A percentile compares a stretch with the other conserved stretches of the same genome.
Evolutionary conservation across 768 basidiomycete species (phyloP).

Genomic region (Pleurotus tuber-regium): DNA sequence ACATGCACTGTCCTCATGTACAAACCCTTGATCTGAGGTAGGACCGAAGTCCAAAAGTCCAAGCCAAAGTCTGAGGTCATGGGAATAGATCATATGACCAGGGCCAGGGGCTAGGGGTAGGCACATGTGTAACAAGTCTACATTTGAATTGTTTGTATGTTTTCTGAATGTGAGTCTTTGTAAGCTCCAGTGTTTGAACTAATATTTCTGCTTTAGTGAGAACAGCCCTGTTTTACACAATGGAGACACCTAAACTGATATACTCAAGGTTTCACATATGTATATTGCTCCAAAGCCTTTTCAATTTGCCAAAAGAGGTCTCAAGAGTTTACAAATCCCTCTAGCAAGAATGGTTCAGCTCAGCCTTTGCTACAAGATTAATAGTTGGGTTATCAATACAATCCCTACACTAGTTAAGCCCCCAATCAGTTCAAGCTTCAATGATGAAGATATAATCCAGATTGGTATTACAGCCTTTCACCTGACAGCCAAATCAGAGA

Average conservation of each 20-base stretch:
- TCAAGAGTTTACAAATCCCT: neutral
- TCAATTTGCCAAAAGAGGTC: neutral
- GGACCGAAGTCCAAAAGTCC: too few relatives aligned
- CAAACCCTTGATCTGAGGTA: too few relatives aligned
- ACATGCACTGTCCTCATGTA: too few relatives aligned
- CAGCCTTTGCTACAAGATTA: neutral
- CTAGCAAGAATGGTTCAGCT: neutral
- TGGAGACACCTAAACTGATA: neutral
- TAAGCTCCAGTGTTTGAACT: neutral
- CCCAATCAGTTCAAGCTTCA: neutral
- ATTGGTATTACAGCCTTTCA: neutral
- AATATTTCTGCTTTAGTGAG: neutral
- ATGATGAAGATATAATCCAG: neutral
- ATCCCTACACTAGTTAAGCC: neutral
- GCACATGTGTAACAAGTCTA: too few relatives aligned
- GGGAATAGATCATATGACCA: too few relatives aligned
- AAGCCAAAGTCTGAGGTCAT: too few relatives aligned
- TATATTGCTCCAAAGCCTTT: neutral
- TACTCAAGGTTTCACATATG: neutral
- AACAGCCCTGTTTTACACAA: neutral
- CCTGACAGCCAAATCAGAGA: neutral
- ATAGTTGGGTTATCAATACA: neutral
- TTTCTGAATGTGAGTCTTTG: neutral
- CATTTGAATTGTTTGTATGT: neutral
- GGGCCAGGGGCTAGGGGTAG: too few relatives aligned